phyloP scores from a whole-genome alignment of 176 grass and related monocot genomes.

The Musa itinerans region DNA sequence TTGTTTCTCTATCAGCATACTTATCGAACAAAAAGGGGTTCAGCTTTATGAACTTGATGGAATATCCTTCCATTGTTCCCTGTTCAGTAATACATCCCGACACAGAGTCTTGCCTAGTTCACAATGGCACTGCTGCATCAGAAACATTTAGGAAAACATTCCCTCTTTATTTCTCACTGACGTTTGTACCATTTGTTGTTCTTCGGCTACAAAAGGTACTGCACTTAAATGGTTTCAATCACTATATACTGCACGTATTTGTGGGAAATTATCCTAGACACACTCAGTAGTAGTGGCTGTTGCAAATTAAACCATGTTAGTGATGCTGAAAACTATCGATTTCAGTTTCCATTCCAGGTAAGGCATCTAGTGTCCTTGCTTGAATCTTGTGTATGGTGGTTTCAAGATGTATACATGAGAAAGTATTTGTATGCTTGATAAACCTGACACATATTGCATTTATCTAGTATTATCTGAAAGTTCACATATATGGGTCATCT shows the following conservation, averaged over 20 bases:
- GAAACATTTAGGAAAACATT: slow-evolving; percentile 99
- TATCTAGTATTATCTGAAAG: too few relatives aligned
- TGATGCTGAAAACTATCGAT: not conserved
- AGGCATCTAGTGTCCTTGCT: not conserved
- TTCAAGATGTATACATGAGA: too few relatives aligned
- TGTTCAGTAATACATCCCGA: slow-evolving; percentile 91
- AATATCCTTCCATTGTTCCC: slow-evolving; percentile 62
- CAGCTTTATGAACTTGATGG: slow-evolving; percentile 44
- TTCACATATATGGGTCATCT: too few relatives aligned
- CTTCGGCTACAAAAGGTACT: slow-evolving; percentile 92
- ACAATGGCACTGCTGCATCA: slow-evolving; percentile 55
- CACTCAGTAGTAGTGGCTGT: not conserved
- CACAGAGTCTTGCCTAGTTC: slow-evolving; percentile 61
- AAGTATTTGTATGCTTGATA: too few relatives aligned
- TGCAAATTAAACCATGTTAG: not conserved
- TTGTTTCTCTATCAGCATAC: slow-evolving; percentile 50
- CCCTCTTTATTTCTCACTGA: slow-evolving; percentile 93
- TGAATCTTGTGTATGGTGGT: not conserved
- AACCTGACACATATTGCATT: too few relatives aligned
- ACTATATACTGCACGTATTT: not conserved
- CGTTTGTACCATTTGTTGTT: slow-evolving; percentile 92
- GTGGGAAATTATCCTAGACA: not conserved
- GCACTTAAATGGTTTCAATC: not conserved
- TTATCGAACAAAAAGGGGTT: slow-evolving; percentile 47
- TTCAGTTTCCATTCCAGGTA: not conserved